Evolutionary conservation across 2,329 filamentous ascomycete species (phyloP), one percentile per base, ranked within the genome.

Genomic region (Penicillium sp.): DNA sequence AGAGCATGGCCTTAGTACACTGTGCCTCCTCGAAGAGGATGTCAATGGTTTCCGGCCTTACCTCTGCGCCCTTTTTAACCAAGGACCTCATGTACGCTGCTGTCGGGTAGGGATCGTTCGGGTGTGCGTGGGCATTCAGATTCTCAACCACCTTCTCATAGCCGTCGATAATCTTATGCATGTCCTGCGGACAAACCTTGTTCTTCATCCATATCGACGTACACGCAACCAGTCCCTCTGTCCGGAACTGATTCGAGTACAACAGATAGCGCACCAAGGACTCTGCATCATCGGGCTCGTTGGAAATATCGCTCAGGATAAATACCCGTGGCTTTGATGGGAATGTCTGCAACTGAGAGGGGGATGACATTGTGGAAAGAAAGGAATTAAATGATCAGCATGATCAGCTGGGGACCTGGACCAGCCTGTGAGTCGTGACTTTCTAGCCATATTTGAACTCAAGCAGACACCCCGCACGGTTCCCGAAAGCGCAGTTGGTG

Each of bases 211-310:
- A 82, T 61, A 73, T 78, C 4, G 79, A 81, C 0, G 80, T 81
- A 44, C 71, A 74, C 7, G 78, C 80, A 3, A 79, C 77, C n/a
- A 81, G 66, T 4, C 78, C 80, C 49, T 79, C 70, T 3, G 77
- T 79, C n/a, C 75, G 64, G 62, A 82, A 81, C 63, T 82, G 73
- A 63, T 82, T 81, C 7, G 75, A 69, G 62, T 82, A 82, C 1
- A 79, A 66, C 4, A 82, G 70, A 58, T 78, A 79, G 6, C 80
- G 74, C 7, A 78, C 75, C 10, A 82, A 77, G 0, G 60, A 81
- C 62, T 80, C 75, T 3, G 75, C 72, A 64, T 82, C 79, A 55
- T 81, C 79, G 0, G 78, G 78, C 60, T 81, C 79, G 60, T 81
- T 81, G 50, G 76, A 76, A 56, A 81, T 81, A 49, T 81, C 78